Evolutionary conservation across 1,139 yeast species (phyloP).

Genomic region (Kurtzmaniella natalensis): DNA sequence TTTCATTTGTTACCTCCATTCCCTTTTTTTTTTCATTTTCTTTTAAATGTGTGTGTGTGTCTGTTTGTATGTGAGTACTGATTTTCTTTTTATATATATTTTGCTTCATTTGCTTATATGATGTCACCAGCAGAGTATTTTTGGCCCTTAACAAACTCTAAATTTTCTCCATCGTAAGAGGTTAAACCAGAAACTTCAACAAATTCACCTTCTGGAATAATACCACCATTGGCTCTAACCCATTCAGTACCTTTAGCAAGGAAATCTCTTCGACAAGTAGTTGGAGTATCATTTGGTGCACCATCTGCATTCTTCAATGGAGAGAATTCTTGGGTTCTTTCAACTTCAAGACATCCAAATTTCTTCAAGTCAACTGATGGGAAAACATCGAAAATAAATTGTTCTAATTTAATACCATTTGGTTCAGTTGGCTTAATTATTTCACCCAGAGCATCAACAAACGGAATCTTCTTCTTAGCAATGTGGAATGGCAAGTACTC

Average conservation of each 20-base stretch:
- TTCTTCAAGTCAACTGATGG: constrained; percentile 66
- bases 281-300: constrained; percentile 77
- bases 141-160: constrained; percentile 55
- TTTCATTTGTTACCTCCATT: no score
- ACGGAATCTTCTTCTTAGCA: constrained; percentile 85
- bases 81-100: neutral
- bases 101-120: constrained; percentile 15
- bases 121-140: constrained; percentile 39
- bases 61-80: no score
- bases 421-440: constrained; percentile 61
- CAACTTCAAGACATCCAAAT: constrained; percentile 93
- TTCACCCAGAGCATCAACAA: constrained; percentile 48
- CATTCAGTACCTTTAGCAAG: constrained; percentile 72
- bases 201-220: constrained; percentile 40
- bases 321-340: constrained; percentile 78
- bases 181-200: constrained; percentile 79
- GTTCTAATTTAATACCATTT: constrained; percentile 93
- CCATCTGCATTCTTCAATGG: constrained; percentile 93
- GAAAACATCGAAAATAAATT: constrained; percentile 95
- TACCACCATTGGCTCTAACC: constrained; percentile 68
- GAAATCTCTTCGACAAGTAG: constrained; percentile 67
- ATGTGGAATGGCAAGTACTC: constrained; percentile 82
- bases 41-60: no score
- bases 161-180: constrained; percentile 83
- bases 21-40: no score